A percentile compares a stretch with the other conserved stretches of the same genome.
phyloP scores from a whole-genome alignment of 768 basidiomycete species.

The Boletus reticulatus region DNA sequence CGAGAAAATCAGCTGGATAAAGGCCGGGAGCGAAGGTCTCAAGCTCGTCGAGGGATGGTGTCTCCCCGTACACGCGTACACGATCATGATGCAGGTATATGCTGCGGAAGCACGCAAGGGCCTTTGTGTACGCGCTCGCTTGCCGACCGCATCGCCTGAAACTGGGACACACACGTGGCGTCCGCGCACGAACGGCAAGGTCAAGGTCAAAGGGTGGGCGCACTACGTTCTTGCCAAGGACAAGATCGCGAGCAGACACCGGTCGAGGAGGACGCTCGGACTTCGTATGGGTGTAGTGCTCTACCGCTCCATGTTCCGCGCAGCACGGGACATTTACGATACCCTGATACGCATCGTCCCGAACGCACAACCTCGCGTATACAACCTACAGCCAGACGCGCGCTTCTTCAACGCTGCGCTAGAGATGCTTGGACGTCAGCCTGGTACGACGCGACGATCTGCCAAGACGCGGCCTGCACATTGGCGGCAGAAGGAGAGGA shows the following conservation, averaged over 20 bases:
- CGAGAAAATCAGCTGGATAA: constrained; percentile 51
- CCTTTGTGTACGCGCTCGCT: constrained; percentile 12
- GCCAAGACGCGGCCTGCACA: constrained; percentile 16
- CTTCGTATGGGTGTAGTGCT: constrained; percentile 32
- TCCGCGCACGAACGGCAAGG: constrained; percentile 13
- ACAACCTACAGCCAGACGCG: constrained; percentile 52
- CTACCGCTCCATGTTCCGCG: constrained; percentile 37
- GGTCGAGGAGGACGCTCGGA: constrained; percentile 28
- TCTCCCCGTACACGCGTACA: constrained; percentile 66
- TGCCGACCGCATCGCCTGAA: neutral
- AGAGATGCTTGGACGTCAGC: constrained; percentile 37
- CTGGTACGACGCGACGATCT: constrained; percentile 18
- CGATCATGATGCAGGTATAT: constrained; percentile 66
- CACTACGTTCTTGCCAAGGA: constrained; percentile 26
- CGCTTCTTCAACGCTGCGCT: constrained; percentile 68
- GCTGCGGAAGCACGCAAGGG: constrained; percentile 40
- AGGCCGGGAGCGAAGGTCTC: constrained; percentile 16
- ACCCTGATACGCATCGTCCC: constrained; percentile 21
- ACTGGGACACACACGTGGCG: constrained; percentile 15
- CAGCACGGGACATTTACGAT: constrained; percentile 27
- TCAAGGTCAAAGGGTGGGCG: constrained; percentile 36
- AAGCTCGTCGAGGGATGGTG: constrained; percentile 51
- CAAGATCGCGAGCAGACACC: constrained; percentile 17
- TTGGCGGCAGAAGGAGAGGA: constrained; percentile 31
- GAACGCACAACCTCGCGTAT: constrained; percentile 26